Evolutionary conservation across 1,284 basidiomycete species (phyloP), one percentile per base, ranked within the genome.

Genomic region (Rhodofomes roseus): DNA sequence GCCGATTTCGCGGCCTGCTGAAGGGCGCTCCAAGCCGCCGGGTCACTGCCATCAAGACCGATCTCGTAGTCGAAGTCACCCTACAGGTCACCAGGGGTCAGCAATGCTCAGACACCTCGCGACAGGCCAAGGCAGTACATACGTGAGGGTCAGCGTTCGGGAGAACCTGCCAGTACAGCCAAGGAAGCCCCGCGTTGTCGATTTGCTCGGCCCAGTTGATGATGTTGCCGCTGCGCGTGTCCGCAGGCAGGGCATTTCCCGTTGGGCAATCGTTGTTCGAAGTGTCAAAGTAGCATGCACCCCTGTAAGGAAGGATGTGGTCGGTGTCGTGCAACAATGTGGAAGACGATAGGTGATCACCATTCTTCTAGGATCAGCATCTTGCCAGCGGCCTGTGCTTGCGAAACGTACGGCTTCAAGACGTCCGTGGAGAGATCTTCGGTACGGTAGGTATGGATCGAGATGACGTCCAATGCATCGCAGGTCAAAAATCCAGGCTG

Each of bases 401-500:
- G 66, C 50, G 67, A 56, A 57, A 77, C 68, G 23, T 69, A 70
- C 23, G 66, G 62, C 62, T 71, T 56, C 29, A 78, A 70, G 16
- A 59, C 61, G 18, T 65, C 66, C 11, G 74, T 75, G 9, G 58
- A 37, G 29, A 67, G 65, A 51, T 77, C 73, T 4, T 70, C 70
- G 36, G 67, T 67, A 29, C 74, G 75, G 60, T 78, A 79, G 16
- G 76, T 75, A 59, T 78, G 77, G 20, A 78, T 74, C 8, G 74
- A 70, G 62, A 77, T 64, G 53, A 77, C 66, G 61, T 77, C 76
- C 60, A 78, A 65, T 6, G 71, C 64, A 34, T 56, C 59, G 66
- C 76, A 79, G 43, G 59, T 63, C 31, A 74, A 68, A 56, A 71
- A 76, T 63, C 68, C 73, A 39, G 68, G 62, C 54, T 73, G 72